These are phyloP conservation scores for Pleurotus giganteus DNA, from an alignment of 768 basidiomycete genomes.

Conservation along the genomic window DNA sequence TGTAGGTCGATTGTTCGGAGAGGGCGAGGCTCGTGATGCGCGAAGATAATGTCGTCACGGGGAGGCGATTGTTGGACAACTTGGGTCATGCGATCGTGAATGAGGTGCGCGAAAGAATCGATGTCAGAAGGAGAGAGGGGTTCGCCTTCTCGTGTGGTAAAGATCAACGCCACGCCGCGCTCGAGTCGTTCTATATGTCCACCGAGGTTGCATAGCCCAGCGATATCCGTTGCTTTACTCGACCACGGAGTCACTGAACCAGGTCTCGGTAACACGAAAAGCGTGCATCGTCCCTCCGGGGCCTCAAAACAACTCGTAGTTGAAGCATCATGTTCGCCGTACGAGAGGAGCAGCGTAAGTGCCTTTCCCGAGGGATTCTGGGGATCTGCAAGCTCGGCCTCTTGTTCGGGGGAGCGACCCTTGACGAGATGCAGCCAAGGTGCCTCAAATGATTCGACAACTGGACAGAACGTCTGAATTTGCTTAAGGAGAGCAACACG, in stretches of 20 bases:
- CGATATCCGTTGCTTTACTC: constrained; percentile 97
- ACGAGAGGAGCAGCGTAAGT: constrained; percentile 72
- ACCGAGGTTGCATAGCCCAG: constrained; percentile 80
- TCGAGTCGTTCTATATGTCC: constrained; percentile 77
- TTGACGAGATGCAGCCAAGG: constrained; percentile 87
- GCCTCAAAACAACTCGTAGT: constrained; percentile 36
- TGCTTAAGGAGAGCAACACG: constrained; percentile 61
- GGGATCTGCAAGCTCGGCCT: constrained; percentile 43
- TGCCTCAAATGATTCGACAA: constrained; percentile 71
- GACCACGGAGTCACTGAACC: constrained; percentile 99
- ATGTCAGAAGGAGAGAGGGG: constrained; percentile 46
- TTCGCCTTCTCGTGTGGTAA: constrained; percentile 44
- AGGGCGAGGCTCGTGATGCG: constrained; percentile 60
- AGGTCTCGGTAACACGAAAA: constrained; percentile 78
- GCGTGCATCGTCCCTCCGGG: constrained; percentile 36
- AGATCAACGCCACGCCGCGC: constrained; percentile 71
- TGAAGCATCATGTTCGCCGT: constrained; percentile 71
- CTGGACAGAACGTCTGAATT: constrained; percentile 51
- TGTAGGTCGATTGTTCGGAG: constrained; percentile 70
- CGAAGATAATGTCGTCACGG: constrained; percentile 52
- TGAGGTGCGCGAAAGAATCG: constrained; percentile 56
- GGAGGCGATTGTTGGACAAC: constrained; percentile 61
- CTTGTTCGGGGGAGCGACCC: constrained; percentile 41
- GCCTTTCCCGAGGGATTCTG: constrained; percentile 46
- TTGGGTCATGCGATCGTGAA: constrained; percentile 99